Base-by-base conservation (phyloP, 208 protist genomes). In the Crithidia sp. region DNA sequence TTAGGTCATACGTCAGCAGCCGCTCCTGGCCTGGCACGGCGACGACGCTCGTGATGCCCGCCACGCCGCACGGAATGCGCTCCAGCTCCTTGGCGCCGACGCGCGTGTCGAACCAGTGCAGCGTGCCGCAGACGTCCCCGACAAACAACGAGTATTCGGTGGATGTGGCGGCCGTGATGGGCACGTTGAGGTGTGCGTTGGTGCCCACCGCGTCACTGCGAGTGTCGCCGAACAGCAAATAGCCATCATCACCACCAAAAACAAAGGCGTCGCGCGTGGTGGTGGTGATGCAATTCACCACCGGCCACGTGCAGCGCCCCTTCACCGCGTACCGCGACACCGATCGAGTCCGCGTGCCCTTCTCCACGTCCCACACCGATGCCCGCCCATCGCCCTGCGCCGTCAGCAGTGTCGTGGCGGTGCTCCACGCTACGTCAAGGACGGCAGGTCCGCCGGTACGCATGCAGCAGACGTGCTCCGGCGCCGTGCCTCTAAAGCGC, bases 191-290 rank as follows among this genome's bases (percentile, higher is more conserved):
- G 52, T 87, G 85, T 49, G 83, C 45, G 16, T 59, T 72, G 3
- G 53, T 41, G 7, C 66, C 52, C 19, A 74, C 58, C 49, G 13
- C 44, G 43, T 58, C 61, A 50, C 47, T 71, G 59, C 66, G 55
- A 37, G 75, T 59, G 66, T 91, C 86, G 19, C 60, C 71, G 9
- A 79, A 50, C 53, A 88, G 79, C 13, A 96, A 74, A 70, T 89
- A 93, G 37, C 92, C 92, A 66, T 95, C 89, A 71, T 96, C 92
- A 28, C 89, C 92, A 39, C 89, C 92, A 67, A 81, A 91, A 14
- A 82, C 65, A 52, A 84, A 73, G 16, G 19, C 43, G 28, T 69
- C 58, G 4, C 72, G 58, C 36, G 58, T 45, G 8, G 67, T 67
- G 3, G 59, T 57, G 0, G 80, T 64, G 16, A 96, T 64, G 41